Conservation (phyloP, 2,329 filamentous ascomycete genomes). For the Colletotrichum abscissum region DNA sequence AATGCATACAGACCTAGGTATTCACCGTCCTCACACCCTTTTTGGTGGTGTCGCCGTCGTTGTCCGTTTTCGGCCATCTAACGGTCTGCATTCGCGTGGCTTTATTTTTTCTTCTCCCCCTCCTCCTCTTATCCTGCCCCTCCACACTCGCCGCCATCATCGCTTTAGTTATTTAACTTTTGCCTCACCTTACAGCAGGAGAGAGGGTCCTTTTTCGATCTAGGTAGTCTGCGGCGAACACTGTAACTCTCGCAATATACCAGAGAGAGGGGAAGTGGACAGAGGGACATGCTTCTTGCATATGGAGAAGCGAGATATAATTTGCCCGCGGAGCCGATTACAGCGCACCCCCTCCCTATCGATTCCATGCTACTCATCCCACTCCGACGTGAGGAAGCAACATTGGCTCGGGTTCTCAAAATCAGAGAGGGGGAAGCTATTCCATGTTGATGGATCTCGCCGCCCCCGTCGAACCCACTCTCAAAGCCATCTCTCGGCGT, state of each 20-base stretch:
- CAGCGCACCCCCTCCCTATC: conserved; percentile 10
- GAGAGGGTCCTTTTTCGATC: conserved; percentile 37
- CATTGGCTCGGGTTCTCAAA: neutral
- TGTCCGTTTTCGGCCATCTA: conserved; percentile 22
- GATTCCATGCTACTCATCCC: conserved; percentile 19
- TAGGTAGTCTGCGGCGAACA: neutral
- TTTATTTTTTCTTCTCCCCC: conserved; percentile 16
- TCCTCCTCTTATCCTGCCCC: conserved; percentile 2
- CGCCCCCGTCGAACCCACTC: conserved; percentile 29
- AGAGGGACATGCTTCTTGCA: conserved; percentile 10
- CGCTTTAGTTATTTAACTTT: conserved; percentile 12
- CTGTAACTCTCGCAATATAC: conserved; percentile 7
- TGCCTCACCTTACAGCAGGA: conserved; percentile 23
- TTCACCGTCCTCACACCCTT: neutral
- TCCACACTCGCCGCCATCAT: conserved; percentile 29
- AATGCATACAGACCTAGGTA: too few relatives aligned
- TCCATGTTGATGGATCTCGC: conserved; percentile 28
- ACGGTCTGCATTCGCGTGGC: conserved; percentile 25
- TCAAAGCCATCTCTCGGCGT: conserved; percentile 28
- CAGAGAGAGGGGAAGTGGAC: conserved; percentile 2
- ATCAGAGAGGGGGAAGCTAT: neutral
- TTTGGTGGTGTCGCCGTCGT: conserved; percentile 15
- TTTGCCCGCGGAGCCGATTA: conserved; percentile 14
- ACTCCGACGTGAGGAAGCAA: conserved; percentile 3
- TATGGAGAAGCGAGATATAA: neutral